Percentiles rank a stretch among this genome's conserved stretches.
Conservation (phyloP, 306 rosid species). For the Quercus engelmannii region DNA sequence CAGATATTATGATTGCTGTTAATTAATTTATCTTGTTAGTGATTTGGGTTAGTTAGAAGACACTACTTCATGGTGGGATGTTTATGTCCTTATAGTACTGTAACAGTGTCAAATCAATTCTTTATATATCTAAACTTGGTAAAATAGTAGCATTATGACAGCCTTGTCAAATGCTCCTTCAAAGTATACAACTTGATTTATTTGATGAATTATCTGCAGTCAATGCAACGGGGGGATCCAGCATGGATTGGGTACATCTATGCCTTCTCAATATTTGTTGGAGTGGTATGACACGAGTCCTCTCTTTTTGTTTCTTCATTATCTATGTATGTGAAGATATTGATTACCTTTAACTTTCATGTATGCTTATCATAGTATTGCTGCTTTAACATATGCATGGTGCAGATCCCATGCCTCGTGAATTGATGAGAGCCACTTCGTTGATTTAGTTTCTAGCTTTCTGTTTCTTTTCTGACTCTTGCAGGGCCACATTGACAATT, state of each 20-base stretch:
- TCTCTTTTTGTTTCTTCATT: not conserved
- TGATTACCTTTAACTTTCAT: slow-evolving; percentile 1
- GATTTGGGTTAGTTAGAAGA: not conserved
- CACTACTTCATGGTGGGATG: not conserved
- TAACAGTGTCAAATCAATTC: not conserved
- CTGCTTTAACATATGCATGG: not conserved
- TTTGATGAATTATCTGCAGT: slow-evolving; percentile 32
- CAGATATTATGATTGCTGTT: not conserved
- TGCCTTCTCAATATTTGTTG: slow-evolving; percentile 52
- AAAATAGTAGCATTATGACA: not conserved
- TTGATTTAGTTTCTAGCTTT: not conserved
- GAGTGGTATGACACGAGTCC: slow-evolving; percentile 46
- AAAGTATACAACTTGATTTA: not conserved
- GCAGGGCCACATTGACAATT: not conserved
- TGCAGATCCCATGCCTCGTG: not conserved
- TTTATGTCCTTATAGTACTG: not conserved
- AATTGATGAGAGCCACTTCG: not conserved
- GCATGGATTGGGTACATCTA: slow-evolving; percentile 49
- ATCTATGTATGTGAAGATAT: not conserved
- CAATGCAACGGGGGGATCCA: slow-evolving; percentile 57
- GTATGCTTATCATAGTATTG: not conserved
- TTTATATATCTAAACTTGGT: not conserved
- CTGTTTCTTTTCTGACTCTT: not conserved
- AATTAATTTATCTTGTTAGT: not conserved
- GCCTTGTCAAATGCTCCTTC: not conserved